phyloP scores from a whole-genome alignment of 805 yeast species.

The Starmera dryadoides region DNA sequence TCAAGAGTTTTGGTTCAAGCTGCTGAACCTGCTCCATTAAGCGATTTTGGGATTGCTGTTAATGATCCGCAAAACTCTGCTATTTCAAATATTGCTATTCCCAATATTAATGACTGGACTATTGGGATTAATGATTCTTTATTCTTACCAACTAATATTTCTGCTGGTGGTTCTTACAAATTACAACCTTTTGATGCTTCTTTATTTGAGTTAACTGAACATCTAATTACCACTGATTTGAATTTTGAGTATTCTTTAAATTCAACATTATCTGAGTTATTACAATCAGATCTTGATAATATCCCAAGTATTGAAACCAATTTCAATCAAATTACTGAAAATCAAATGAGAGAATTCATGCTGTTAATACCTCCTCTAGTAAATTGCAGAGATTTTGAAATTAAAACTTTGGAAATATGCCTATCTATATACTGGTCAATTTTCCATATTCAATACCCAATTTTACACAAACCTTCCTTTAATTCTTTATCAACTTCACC shows the following conservation, averaged over 20 bases:
- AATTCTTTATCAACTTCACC: constrained; percentile 38
- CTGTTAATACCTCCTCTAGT: constrained; percentile 12
- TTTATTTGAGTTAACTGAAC: constrained; percentile 8
- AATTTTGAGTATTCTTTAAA: constrained; percentile 14
- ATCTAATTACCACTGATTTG: constrained; percentile 14
- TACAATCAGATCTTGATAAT: constrained; percentile 4
- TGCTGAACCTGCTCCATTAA: not conserved
- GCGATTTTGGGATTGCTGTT: constrained; percentile 12
- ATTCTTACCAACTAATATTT: constrained; percentile 1
- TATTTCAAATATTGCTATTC: constrained; percentile 8
- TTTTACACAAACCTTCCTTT: constrained; percentile 37
- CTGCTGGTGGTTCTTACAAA: not conserved
- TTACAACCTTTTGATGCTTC: not conserved
- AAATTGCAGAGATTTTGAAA: constrained; percentile 14
- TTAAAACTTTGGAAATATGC: constrained; percentile 13
- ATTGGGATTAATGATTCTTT: constrained; percentile 4
- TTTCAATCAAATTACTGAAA: constrained; percentile 1
- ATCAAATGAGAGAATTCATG: not conserved
- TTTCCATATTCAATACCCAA: constrained; percentile 42
- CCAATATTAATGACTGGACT: constrained; percentile 4
- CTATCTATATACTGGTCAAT: constrained; percentile 40
- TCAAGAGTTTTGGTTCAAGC: not conserved
- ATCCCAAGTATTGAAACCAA: constrained; percentile 4
- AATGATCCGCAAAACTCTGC: constrained; percentile 9
- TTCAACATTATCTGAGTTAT: constrained; percentile 6